phyloP scores from a whole-genome alignment of 2,329 filamentous ascomycete species.

The Paecilomyces sp. region DNA sequence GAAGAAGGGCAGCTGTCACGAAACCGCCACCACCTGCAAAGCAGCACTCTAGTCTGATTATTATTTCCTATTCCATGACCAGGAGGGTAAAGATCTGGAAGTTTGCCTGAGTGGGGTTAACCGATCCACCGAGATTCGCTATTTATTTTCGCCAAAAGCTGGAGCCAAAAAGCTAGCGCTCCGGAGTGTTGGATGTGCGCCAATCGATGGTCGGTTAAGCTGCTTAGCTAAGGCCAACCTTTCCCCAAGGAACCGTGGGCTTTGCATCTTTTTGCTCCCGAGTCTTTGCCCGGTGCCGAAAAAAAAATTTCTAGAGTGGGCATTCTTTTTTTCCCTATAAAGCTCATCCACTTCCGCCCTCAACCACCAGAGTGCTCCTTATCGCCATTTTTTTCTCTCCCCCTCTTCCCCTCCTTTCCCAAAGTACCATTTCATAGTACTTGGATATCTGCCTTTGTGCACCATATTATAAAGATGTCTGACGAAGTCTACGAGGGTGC shows the following conservation, averaged over 20 bases:
- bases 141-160: background rate
- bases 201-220: background rate
- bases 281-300: background rate
- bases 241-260: background rate
- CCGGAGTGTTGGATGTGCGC: background rate
- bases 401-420: conserved; percentile 17
- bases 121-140: background rate
- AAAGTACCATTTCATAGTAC: conserved; percentile 31
- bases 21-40: too few relatives aligned
- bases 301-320: conserved; percentile 9
- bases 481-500: conserved; percentile 99
- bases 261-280: background rate
- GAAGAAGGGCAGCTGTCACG: too few relatives aligned
- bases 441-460: conserved; percentile 1
- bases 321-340: conserved; percentile 13
- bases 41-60: background rate
- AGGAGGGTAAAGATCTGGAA: background rate
- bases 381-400: conserved; percentile 7
- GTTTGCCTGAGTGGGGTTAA: background rate
- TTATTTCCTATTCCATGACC: background rate
- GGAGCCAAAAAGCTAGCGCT: background rate
- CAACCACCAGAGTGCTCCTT: conserved; percentile 12
- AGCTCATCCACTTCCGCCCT: conserved; percentile 16
- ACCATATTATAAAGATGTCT: conserved; percentile 55
- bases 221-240: background rate